A percentile compares a stretch with the other conserved stretches of the same genome.
These are phyloP conservation scores for Colletotrichum sojae DNA, from an alignment of 2,329 filamentous ascomycete species.

Conservation along the genomic window DNA sequence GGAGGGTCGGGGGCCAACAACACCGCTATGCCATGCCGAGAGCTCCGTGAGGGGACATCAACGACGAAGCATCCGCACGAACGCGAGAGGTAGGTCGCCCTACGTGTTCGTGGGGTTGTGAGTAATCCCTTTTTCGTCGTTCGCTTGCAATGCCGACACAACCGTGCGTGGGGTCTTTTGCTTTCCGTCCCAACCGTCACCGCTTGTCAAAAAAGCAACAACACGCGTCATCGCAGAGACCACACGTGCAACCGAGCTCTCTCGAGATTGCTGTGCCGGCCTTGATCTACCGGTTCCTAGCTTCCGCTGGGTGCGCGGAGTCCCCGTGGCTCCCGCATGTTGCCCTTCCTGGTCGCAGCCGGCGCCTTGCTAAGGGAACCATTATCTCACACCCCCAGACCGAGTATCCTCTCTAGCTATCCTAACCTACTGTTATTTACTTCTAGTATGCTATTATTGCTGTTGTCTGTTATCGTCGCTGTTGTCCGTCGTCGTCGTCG, in stretches of 20 bases:
- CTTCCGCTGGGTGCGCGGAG: neutral
- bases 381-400: too few relatives aligned
- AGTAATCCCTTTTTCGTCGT: neutral
- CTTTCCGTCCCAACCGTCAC: conserved; percentile 2
- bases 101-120: neutral
- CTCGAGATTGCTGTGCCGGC: neutral
- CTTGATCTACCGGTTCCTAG: neutral
- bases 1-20: neutral
- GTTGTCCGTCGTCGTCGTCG: too few relatives aligned
- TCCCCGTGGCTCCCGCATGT: conserved; percentile 5
- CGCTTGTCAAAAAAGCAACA: neutral
- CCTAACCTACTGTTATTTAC: too few relatives aligned
- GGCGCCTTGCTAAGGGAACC: neutral
- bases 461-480: too few relatives aligned
- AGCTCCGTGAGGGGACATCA: neutral
- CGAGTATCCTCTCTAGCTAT: too few relatives aligned
- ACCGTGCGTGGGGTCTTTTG: conserved; percentile 14
- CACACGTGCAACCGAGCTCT: conserved; percentile 2
- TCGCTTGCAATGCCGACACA: conserved; percentile 11
- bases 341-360: neutral
- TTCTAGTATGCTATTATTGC: too few relatives aligned
- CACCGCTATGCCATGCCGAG: neutral
- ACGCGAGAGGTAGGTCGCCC: neutral
- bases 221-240: conserved; percentile 24
- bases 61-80: neutral